Evolutionary conservation across 2,329 filamentous ascomycete genomes (phyloP), one percentile per base, ranked within the genome.

Genomic region (Penicillium sp.): DNA sequence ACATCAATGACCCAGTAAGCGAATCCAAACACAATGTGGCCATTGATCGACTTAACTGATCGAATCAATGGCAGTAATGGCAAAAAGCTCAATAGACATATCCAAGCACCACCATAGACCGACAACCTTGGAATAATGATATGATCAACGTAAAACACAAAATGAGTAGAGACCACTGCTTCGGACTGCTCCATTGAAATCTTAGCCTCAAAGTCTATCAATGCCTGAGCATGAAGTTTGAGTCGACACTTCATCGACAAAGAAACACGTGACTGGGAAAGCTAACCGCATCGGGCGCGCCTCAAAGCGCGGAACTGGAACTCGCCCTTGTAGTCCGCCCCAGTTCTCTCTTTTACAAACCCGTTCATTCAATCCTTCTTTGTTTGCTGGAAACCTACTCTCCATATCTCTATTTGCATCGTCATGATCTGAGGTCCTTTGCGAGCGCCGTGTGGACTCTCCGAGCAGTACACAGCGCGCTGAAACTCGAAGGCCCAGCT

Each of bases 371-470:
- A 53, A 48, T 34, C 40, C 24, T 47, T 31, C 27, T 13, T 31
- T 22, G 18, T 14, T 39, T 32, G 6, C 7, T 4, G 13, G 6
- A 14, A 22, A 31, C 40, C 46, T 36, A 52, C 42, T 42, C 36
- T 36, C n/a, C 13, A 4, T 36, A n/a, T n/a, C 18, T 18, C 43
- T 16, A 56, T 43, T 29, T 51, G 46, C 8, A 59, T 49, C 59
- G 63, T 58, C 52, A 65, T 65, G 63, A 50, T 52, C 44, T 63
- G 58, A 49, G 48, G 49, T 52, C 47, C 21, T 46, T 40, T 47
- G 38, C 48, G 50, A 54, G 56, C 60, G 60, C 54, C 52, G 60
- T 65, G 59, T 65, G 62, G 61, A 65, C 60, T 56, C 48, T 49
- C 42, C 38, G 46, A 65, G 50, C 59, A 55, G 60, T 62, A 50